Evolutionary conservation across 257 asterid genomes (phyloP).

Genomic region (Fraxinus excelsior): DNA sequence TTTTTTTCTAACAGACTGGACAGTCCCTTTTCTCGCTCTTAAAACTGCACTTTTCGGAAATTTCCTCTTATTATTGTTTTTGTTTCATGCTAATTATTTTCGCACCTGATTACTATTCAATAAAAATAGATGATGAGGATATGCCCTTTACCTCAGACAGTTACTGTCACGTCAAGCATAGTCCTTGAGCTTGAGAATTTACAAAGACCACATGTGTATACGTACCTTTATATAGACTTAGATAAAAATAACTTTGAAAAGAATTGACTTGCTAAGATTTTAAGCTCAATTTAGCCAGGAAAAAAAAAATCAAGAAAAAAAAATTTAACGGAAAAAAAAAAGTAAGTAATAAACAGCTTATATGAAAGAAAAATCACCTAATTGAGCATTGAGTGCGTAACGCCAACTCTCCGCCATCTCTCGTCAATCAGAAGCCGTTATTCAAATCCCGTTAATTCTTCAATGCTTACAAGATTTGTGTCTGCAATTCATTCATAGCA

Average conservation of each 20-base stretch:
- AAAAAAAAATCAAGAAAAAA: neutral
- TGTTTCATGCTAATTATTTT: neutral
- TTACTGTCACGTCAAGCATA: constrained; percentile 15
- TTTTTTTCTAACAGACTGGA: neutral
- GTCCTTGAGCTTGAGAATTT: neutral
- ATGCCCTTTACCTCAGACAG: constrained; percentile 1
- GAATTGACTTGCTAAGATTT: neutral
- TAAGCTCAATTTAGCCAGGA: neutral
- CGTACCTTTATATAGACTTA: neutral
- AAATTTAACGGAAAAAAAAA: neutral
- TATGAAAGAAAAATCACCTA: constrained; percentile 36
- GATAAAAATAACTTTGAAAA: neutral
- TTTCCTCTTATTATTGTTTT: neutral
- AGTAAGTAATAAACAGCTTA: neutral
- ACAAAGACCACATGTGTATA: neutral
- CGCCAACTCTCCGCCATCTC: constrained; percentile 53
- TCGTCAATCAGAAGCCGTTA: constrained; percentile 20
- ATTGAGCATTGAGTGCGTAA: constrained; percentile 57
- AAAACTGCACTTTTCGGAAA: neutral
- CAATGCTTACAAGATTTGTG: neutral
- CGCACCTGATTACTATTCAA: neutral
- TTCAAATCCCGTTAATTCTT: constrained; percentile 14
- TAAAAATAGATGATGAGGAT: neutral
- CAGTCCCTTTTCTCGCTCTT: neutral
- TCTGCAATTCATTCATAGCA: constrained; percentile 15